Evolutionary conservation across 169 alveolate species (phyloP).

Genomic region (Toxoplasma gondii): DNA sequence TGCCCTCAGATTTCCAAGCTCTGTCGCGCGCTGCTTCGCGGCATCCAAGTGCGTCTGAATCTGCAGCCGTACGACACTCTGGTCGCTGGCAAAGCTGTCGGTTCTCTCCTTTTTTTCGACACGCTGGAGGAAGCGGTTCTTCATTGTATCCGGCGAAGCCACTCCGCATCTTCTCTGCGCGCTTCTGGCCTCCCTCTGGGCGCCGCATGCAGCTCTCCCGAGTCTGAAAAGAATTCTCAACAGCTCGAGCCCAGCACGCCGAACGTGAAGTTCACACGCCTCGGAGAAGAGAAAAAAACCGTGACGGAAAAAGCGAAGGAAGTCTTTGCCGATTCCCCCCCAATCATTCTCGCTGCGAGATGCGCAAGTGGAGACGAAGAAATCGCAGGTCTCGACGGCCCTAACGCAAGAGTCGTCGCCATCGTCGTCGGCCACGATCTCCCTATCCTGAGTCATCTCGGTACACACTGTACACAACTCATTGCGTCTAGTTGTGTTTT

Average conservation of each 20-base stretch:
- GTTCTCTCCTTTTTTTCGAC: slow-evolving; percentile 24
- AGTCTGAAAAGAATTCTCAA: too few relatives aligned
- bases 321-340: not conserved
- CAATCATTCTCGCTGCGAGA: slow-evolving; percentile 33
- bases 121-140: slow-evolving; percentile 27
- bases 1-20: slow-evolving; percentile 46
- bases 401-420: not conserved
- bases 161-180: not conserved
- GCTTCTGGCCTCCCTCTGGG: not conserved
- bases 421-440: slow-evolving; percentile 54
- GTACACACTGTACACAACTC: not conserved
- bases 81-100: slow-evolving; percentile 33
- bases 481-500: not conserved
- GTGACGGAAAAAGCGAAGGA: not conserved
- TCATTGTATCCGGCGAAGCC: not conserved
- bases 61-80: slow-evolving; percentile 58
- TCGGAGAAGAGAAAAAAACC: not conserved
- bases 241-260: not conserved
- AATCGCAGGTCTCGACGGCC: slow-evolving; percentile 42
- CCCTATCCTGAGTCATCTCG: slow-evolving; percentile 44
- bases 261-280: not conserved
- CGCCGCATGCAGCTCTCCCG: not conserved
- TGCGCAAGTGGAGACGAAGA: slow-evolving; percentile 57
- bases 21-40: slow-evolving; percentile 34
- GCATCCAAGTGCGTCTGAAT: slow-evolving; percentile 16